phyloP scores from a whole-genome alignment of 176 grass and related monocot genomes.

The Saccharum spontaneum region DNA sequence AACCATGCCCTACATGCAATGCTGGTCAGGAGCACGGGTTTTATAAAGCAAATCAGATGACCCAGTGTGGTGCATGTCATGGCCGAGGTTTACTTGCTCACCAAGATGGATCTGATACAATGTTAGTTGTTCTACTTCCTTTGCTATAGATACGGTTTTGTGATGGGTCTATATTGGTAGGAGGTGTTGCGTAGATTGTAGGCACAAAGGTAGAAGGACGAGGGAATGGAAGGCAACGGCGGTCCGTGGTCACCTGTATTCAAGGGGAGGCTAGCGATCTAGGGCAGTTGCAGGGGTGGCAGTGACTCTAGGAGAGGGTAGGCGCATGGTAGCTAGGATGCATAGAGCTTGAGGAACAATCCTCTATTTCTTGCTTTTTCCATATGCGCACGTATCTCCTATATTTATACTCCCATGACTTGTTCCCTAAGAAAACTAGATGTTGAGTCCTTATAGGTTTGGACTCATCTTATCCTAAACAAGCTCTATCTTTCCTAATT shows the following conservation, averaged over 20 bases:
- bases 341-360: neutral
- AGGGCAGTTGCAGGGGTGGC: neutral
- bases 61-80: constrained; percentile 61
- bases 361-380: neutral
- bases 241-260: neutral
- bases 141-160: neutral
- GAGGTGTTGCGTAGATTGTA: neutral
- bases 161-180: neutral
- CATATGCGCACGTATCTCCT: neutral
- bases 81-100: constrained; percentile 80
- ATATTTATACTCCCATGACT: neutral
- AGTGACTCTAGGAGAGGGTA: neutral
- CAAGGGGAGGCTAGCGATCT: neutral
- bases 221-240: neutral
- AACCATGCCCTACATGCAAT: constrained; percentile 71
- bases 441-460: too few species aligned
- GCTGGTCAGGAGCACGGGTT: constrained; percentile 50
- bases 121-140: constrained; percentile 50
- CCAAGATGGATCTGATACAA: constrained; percentile 87
- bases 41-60: constrained; percentile 87
- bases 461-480: too few species aligned
- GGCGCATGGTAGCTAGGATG: neutral
- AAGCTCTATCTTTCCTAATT: too few species aligned
- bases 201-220: neutral
- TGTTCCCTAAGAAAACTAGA: too few species aligned